These are phyloP conservation scores for Cladosporium sp. DNA, from an alignment of 2,329 filamentous ascomycete species.

Conservation along the genomic window DNA sequence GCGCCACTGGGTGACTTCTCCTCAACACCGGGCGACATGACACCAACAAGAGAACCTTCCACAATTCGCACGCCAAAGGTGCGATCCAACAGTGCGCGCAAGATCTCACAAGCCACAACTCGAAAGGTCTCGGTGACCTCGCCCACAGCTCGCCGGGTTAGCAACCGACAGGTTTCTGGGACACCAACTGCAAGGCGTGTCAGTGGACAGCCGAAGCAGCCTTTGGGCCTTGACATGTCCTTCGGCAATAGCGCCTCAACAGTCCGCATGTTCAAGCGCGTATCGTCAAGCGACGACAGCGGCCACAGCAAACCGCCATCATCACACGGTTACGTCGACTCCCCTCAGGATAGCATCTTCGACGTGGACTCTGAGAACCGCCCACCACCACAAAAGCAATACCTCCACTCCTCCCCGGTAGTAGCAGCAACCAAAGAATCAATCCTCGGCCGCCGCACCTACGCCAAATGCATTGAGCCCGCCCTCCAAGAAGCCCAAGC, in stretches of 20 bases:
- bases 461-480: conserved; percentile 77
- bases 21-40: conserved; percentile 23
- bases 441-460: conserved; percentile 75
- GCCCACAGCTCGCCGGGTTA: conserved; percentile 35
- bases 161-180: conserved; percentile 36
- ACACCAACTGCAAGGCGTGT: conserved; percentile 48
- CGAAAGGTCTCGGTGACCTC: conserved; percentile 36
- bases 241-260: conserved; percentile 94
- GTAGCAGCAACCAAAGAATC: conserved; percentile 68
- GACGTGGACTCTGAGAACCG: conserved; percentile 63
- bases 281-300: conserved; percentile 53
- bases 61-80: conserved; percentile 41
- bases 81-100: conserved; percentile 35
- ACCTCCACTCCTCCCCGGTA: conserved; percentile 22
- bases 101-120: conserved; percentile 41
- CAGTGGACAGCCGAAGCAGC: conserved; percentile 61
- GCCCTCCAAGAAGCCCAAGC: conserved; percentile 82
- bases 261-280: conserved; percentile 85
- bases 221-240: conserved; percentile 83
- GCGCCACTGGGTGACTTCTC: conserved; percentile 41
- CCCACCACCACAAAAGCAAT: conserved; percentile 46
- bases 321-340: conserved; percentile 1
- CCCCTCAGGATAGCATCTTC: conserved; percentile 32
- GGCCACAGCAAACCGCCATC: conserved; percentile 20
- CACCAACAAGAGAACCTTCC: conserved; percentile 30